Percentiles rank a stretch among this genome's conserved stretches.
Conservation (phyloP, 2,329 filamentous ascomycete genomes). For the Ceratocystis destructans region DNA sequence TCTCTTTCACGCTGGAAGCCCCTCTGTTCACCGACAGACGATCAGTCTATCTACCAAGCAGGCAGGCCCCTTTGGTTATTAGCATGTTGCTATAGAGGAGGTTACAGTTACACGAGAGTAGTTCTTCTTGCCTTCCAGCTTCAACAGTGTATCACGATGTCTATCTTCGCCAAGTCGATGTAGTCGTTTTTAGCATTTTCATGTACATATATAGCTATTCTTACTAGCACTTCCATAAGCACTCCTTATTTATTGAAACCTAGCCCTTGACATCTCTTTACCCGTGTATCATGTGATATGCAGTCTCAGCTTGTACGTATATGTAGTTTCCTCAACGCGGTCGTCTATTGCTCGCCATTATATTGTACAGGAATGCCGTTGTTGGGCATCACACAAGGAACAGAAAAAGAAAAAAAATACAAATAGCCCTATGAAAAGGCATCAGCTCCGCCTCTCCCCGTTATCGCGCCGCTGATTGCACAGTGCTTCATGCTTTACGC, state of each 20-base stretch:
- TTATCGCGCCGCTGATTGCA: neutral
- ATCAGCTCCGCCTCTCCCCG: neutral
- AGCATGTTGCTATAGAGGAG: slow-evolving; percentile 1
- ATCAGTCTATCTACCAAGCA: slow-evolving; percentile 15
- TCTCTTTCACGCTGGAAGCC: slow-evolving; percentile 18
- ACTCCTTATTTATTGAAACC: no score
- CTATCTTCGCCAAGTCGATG: neutral
- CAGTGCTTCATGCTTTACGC: neutral
- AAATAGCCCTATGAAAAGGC: neutral
- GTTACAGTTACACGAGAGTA: slow-evolving; percentile 14
- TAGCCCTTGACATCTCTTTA: neutral
- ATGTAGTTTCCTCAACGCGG: neutral
- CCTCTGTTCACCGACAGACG: slow-evolving; percentile 14
- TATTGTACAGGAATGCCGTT: slow-evolving; percentile 17
- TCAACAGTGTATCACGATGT: neutral
- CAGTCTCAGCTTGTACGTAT: neutral
- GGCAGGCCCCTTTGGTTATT: slow-evolving; percentile 2
- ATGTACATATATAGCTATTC: slow-evolving; percentile 3
- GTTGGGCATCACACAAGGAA: slow-evolving; percentile 7
- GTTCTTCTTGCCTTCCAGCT: slow-evolving; percentile 9
- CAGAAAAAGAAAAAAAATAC: slow-evolving; percentile 8
- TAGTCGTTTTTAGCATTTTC: neutral
- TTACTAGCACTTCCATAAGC: neutral
- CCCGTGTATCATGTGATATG: neutral
- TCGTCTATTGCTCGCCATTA: slow-evolving; percentile 14